Conservation (phyloP, 1,139 yeast species). For the Saccharomyces hybrid region DNA sequence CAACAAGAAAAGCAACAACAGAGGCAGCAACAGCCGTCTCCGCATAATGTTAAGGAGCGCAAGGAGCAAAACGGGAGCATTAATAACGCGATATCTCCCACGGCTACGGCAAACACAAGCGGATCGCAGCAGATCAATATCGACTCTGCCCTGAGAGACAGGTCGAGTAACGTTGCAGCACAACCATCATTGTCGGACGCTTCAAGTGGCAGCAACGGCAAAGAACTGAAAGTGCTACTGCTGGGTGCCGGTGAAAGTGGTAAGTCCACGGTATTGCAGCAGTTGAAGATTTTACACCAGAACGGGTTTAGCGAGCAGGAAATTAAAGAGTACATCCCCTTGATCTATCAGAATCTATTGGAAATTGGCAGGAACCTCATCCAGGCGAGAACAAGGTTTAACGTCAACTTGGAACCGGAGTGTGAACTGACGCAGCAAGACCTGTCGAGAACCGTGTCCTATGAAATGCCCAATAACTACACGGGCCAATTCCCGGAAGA, state of each 20-base stretch:
- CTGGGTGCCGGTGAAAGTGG: conserved; percentile 80
- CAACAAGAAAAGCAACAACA: neutral
- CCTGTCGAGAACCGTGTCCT: conserved; percentile 5
- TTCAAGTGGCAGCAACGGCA: conserved; percentile 12
- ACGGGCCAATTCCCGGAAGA: conserved; percentile 1
- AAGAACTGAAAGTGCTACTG: conserved; percentile 54
- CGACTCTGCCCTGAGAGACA: neutral
- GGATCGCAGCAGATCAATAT: conserved; percentile 5
- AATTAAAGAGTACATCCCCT: conserved; percentile 56
- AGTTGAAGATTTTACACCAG: conserved; percentile 65
- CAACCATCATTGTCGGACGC: neutral
- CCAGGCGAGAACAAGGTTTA: conserved; percentile 34
- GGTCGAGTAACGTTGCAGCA: neutral
- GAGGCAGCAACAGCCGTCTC: conserved; percentile 7
- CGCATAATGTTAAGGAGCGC: neutral
- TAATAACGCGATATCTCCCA: conserved; percentile 5
- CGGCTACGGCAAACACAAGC: conserved; percentile 2
- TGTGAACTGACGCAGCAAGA: conserved; percentile 9
- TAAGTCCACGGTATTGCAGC: conserved; percentile 68
- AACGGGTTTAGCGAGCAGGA: conserved; percentile 62
- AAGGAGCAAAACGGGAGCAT: neutral
- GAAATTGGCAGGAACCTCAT: conserved; percentile 58
- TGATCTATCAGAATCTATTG: conserved; percentile 58
- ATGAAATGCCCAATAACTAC: conserved; percentile 5
- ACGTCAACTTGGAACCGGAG: conserved; percentile 10